Evolutionary conservation across 78 protist genomes (phyloP).

Genomic region (Dictyostelium firmibasis): DNA sequence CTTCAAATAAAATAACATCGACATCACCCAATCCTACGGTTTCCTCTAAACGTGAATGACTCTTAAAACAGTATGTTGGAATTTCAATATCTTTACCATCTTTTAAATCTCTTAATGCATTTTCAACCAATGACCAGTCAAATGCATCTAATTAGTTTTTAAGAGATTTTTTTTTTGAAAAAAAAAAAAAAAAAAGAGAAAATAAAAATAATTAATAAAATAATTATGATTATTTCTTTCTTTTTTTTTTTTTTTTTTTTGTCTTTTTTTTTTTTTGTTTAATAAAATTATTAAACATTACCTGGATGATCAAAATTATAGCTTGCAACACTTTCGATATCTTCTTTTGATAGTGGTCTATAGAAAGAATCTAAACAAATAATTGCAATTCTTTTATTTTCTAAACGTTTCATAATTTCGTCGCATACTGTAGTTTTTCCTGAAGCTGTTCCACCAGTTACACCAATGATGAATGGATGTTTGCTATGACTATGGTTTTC

Average conservation of each 20-base stretch:
- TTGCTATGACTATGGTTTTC: background rate
- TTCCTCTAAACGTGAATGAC: slow-evolving; percentile 75
- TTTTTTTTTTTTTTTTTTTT: background rate
- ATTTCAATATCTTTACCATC: slow-evolving; percentile 50
- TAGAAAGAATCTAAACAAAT: slow-evolving; percentile 46
- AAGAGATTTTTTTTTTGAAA: background rate
- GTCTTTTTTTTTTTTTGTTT: background rate
- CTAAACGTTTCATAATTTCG: slow-evolving; percentile 58
- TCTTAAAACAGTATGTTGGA: slow-evolving; percentile 82
- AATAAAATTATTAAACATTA: background rate
- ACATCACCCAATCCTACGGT: slow-evolving; percentile 15
- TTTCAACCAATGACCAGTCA: slow-evolving; percentile 60
- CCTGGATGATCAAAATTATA: slow-evolving; percentile 90
- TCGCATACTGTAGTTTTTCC: slow-evolving; percentile 87
- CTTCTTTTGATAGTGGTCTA: slow-evolving; percentile 45
- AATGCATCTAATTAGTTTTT: slow-evolving; percentile 75
- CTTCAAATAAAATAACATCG: slow-evolving; percentile 88
- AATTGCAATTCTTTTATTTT: slow-evolving; percentile 59
- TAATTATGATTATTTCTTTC: background rate
- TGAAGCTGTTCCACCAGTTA: slow-evolving; percentile 83
- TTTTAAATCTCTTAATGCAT: slow-evolving; percentile 57
- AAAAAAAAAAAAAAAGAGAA: background rate
- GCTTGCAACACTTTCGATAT: background rate
- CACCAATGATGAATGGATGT: slow-evolving; percentile 81
- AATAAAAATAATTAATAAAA: background rate